Evolutionary conservation across 768 basidiomycete species (phyloP).

Genomic region (Mycena latifolia): DNA sequence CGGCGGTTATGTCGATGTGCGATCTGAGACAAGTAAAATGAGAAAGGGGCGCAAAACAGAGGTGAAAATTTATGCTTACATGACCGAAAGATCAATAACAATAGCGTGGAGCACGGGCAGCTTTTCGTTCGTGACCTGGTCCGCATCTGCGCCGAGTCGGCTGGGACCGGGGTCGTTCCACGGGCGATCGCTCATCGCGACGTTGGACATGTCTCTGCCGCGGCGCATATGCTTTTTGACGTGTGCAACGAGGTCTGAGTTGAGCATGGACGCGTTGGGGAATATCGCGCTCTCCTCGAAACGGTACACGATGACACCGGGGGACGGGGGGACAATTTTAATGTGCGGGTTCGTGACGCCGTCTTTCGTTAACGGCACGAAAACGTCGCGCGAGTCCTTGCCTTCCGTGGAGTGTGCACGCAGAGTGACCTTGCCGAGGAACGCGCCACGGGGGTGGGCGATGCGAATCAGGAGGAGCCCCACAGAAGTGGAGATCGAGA

Average conservation of each 20-base stretch:
- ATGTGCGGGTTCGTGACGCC: constrained; percentile 77
- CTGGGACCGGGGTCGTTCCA: constrained; percentile 95
- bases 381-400: constrained; percentile 77
- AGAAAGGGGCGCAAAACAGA: not conserved
- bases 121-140: constrained; percentile 61
- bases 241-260: constrained; percentile 81
- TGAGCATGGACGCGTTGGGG: constrained; percentile 79
- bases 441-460: constrained; percentile 89
- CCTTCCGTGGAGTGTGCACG: constrained; percentile 51
- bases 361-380: constrained; percentile 76
- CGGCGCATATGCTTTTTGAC: constrained; percentile 84
- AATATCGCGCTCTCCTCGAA: constrained; percentile 93
- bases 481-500: constrained; percentile 83
- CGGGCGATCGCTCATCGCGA: constrained; percentile 79
- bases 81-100: constrained; percentile 90
- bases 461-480: constrained; percentile 87
- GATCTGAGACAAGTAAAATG: constrained; percentile 57
- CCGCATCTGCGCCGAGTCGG: constrained; percentile 58
- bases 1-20: constrained; percentile 92
- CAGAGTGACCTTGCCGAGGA: constrained; percentile 89
- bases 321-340: constrained; percentile 80
- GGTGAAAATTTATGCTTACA: constrained; percentile 58
- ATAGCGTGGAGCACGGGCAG: constrained; percentile 85
- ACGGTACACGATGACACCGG: constrained; percentile 92
- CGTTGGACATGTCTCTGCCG: constrained; percentile 77